Conservation (phyloP, 306 rosid genomes). For the Arachis stenosperma region DNA sequence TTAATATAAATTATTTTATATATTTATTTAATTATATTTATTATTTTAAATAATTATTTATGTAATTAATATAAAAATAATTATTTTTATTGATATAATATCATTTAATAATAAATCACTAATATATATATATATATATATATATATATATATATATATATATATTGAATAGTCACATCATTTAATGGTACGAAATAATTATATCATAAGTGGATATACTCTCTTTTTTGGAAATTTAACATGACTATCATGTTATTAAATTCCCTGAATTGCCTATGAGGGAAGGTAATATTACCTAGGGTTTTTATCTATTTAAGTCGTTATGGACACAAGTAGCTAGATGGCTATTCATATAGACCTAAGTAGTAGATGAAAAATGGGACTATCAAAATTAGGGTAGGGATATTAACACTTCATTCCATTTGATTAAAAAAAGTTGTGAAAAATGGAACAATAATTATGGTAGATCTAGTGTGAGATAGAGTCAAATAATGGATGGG, state of each 20-base stretch:
- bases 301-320: no score
- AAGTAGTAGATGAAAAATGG: background rate
- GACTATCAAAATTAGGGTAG: background rate
- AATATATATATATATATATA: no score
- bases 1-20: no score
- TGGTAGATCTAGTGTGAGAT: background rate
- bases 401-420: background rate
- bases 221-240: background rate
- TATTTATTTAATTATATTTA: no score
- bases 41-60: no score
- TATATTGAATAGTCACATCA: constrained; percentile 38
- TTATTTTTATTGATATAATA: no score
- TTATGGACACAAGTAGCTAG: background rate
- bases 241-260: background rate
- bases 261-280: background rate
- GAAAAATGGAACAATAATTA: background rate
- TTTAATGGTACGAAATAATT: background rate
- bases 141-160: background rate
- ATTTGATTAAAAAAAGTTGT: background rate
- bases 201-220: background rate
- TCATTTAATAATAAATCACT: no score
- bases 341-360: background rate
- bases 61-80: no score
- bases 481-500: constrained; percentile 2
- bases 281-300: no score